phyloP scores from a whole-genome alignment of 352 stramenopile genomes.

The Phytophthora agathidicida region DNA sequence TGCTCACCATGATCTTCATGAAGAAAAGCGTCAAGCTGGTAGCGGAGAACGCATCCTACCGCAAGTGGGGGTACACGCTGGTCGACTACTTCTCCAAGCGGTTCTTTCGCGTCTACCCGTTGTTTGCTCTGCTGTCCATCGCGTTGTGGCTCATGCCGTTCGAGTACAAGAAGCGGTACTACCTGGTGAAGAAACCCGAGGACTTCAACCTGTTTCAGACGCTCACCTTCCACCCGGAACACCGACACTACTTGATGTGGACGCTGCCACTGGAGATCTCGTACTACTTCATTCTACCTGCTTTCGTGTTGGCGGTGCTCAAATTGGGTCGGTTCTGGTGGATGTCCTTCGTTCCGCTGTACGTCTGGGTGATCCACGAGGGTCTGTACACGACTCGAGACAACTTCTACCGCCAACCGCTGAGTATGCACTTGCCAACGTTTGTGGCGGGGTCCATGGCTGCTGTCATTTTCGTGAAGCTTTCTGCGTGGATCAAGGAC shows the following conservation, averaged over 20 bases:
- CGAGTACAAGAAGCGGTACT: not conserved
- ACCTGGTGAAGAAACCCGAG: not conserved
- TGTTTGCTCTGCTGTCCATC: not conserved
- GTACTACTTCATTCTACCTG: conserved; percentile 17
- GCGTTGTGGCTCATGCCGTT: conserved; percentile 8
- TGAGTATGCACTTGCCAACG: conserved; percentile 1
- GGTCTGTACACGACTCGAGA: not conserved
- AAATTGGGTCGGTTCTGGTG: conserved; percentile 17
- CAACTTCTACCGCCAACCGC: not conserved
- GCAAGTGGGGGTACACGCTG: conserved; percentile 2
- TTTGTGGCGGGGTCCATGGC: conserved; percentile 11
- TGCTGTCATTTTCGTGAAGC: conserved; percentile 14
- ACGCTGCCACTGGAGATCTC: conserved; percentile 15
- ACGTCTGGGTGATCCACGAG: conserved; percentile 7
- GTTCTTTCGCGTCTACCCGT: not conserved
- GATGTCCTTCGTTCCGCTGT: conserved; percentile 6
- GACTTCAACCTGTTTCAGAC: conserved; percentile 2
- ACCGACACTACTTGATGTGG: conserved; percentile 18
- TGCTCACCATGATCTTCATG: conserved; percentile 13
- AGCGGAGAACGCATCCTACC: not conserved
- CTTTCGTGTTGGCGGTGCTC: conserved; percentile 6
- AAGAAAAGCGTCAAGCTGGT: conserved; percentile 7
- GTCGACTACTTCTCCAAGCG: conserved; percentile 4
- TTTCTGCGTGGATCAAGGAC: conserved; percentile 9
- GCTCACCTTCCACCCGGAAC: conserved; percentile 7